Evolutionary conservation across 441 rosid genomes (phyloP).

Genomic region (Mallotus japonicus): DNA sequence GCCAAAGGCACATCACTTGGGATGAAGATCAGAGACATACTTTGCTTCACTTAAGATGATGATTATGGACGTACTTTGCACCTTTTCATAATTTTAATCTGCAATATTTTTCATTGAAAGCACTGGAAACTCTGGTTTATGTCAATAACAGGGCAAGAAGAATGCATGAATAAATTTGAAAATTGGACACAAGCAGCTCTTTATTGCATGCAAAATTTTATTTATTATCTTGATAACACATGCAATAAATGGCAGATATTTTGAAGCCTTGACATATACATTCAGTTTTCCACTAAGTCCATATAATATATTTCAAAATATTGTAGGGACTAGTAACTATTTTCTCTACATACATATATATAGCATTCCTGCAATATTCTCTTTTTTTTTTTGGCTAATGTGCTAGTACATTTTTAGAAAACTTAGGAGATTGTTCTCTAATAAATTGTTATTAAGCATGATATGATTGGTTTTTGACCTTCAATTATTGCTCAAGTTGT

Average conservation of each 20-base stretch:
- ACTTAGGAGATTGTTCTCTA: not conserved
- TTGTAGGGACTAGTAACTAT: not conserved
- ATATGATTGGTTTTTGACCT: not conserved
- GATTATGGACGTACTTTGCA: not conserved
- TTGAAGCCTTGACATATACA: not conserved
- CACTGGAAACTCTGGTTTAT: not conserved
- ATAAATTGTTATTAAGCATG: not conserved
- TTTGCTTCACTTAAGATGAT: not conserved
- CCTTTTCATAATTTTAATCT: not conserved
- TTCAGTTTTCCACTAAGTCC: not conserved
- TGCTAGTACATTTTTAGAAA: constrained; percentile 1
- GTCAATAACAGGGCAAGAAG: not conserved
- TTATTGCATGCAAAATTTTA: not conserved
- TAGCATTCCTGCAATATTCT: not conserved
- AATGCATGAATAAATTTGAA: not conserved
- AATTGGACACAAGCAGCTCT: not conserved
- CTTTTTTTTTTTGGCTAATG: not conserved
- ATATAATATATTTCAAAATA: not conserved
- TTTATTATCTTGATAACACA: not conserved
- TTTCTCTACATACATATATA: no score
- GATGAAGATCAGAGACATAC: no score
- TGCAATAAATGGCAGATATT: not conserved
- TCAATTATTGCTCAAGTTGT: not conserved
- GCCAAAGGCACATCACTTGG: no score
- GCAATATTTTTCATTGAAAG: not conserved